Base-by-base conservation (phyloP, 1,284 basidiomycete genomes). In the Papiliotrema nemorosa region DNA sequence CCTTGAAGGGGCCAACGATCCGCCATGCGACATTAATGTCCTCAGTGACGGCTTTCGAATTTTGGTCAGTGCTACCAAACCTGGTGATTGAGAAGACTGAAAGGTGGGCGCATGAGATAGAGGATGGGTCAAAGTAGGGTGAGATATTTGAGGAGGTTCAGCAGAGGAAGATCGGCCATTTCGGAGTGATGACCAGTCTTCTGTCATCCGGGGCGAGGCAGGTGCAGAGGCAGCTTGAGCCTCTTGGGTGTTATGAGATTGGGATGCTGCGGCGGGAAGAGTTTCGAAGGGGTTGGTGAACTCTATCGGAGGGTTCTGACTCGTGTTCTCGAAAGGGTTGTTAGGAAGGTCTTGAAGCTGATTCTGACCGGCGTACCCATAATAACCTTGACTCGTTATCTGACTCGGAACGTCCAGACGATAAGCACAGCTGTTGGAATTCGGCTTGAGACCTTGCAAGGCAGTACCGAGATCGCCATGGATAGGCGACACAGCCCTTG, bases 401-500 rank as follows among this genome's bases (percentile, higher is more conserved):
- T n/a, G n/a, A n/a, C n/a, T n/a, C n/a, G n/a, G n/a, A n/a, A n/a
- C n/a, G n/a, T n/a, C n/a, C n/a, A n/a, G n/a, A n/a, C n/a, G n/a
- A n/a, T n/a, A n/a, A n/a, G n/a, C n/a, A n/a, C n/a, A n/a, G n/a
- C n/a, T n/a, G n/a, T 14, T 14, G 29, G 7, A 31, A 31, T 7
- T 14, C 29, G 29, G 29, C 33, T 21, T n/a, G 27, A 45, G n/a
- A 22, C 36, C 35, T 5, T 38, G n/a, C 18, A 31, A 29, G 22
- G 34, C 47, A 9, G 10, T 7, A 26, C 43, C 39, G 13, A 49
- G 31, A 35, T 49, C 27, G 18, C 41, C 41, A 18, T 45, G 50
- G 33, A 68, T 66, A 5, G 66, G 66, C 29, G 54, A 58, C 21
- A 68, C 66, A 5, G 66, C 63, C 25, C 66, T 39, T n/a, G 52